These are phyloP conservation scores for Eutypella sp. DNA, from an alignment of 2,329 filamentous ascomycete genomes.

Conservation along the genomic window DNA sequence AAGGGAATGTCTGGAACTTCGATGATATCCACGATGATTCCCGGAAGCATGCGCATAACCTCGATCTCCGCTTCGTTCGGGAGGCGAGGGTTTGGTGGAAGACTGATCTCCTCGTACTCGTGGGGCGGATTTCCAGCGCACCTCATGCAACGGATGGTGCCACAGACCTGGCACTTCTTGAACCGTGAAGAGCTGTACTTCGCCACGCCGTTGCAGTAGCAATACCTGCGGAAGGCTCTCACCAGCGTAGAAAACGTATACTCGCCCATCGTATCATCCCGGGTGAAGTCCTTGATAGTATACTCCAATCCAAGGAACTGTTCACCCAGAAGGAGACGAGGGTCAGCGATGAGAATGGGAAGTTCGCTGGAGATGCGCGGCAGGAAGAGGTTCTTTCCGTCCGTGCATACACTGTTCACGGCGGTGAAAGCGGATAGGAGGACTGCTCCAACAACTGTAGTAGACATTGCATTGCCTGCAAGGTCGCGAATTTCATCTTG, in stretches of 20 bases:
- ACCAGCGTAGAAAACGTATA: slow-evolving; percentile 9
- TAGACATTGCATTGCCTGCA: slow-evolving; percentile 76
- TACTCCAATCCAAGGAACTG: too few species aligned
- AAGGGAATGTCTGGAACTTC: not conserved
- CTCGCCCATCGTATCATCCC: not conserved
- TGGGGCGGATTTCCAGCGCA: slow-evolving; percentile 37
- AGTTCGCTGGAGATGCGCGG: too few species aligned
- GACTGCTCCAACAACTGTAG: slow-evolving; percentile 62
- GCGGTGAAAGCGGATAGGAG: slow-evolving; percentile 51
- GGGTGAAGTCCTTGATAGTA: slow-evolving; percentile 8
- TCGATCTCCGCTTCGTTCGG: slow-evolving; percentile 14
- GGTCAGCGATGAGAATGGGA: too few species aligned
- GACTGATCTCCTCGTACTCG: slow-evolving; percentile 12
- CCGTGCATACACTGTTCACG: not conserved
- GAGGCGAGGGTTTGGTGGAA: slow-evolving; percentile 8
- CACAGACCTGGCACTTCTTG: slow-evolving; percentile 28
- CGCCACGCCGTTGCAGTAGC: slow-evolving; percentile 28
- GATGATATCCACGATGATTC: slow-evolving; percentile 9
- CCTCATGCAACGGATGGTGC: slow-evolving; percentile 29
- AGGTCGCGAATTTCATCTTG: slow-evolving; percentile 61
- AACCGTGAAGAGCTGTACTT: slow-evolving; percentile 24
- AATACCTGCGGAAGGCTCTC: slow-evolving; percentile 25
- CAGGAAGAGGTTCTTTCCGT: not conserved
- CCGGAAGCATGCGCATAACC: slow-evolving; percentile 18
- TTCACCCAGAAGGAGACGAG: too few species aligned